Evolutionary conservation across 225 moss, liverwort and hornwort species (phyloP).

Genomic region (Polytrichum commune): DNA sequence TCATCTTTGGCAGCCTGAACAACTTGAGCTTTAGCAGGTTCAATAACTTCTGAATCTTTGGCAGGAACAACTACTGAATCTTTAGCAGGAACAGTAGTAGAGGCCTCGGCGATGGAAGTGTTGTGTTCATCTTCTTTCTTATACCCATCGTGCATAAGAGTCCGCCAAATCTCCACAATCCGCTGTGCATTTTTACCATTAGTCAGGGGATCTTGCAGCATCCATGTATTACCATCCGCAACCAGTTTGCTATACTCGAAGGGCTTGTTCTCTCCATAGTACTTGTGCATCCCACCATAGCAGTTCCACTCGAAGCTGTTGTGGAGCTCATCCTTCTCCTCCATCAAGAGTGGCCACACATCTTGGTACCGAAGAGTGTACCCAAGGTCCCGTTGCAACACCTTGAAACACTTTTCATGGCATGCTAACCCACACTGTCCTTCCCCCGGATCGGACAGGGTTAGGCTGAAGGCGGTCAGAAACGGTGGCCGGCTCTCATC

Average conservation of each 20-base stretch:
- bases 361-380: slow-evolving; percentile 11
- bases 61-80: no score
- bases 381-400: slow-evolving; percentile 7
- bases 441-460: not conserved
- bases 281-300: slow-evolving; percentile 5
- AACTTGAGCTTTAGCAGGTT: no score
- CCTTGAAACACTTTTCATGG: slow-evolving; percentile 7
- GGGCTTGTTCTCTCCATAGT: not conserved
- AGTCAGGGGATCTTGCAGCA: slow-evolving; percentile 6
- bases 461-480: not conserved
- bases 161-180: slow-evolving; percentile 1
- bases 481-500: not conserved
- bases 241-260: not conserved
- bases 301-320: slow-evolving; percentile 7
- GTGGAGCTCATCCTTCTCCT: slow-evolving; percentile 5
- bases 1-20: no score
- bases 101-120: no score
- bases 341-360: slow-evolving; percentile 13
- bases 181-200: not conserved
- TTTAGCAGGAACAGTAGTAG: no score
- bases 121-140: not conserved
- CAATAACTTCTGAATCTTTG: no score
- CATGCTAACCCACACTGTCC: not conserved
- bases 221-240: slow-evolving; percentile 3
- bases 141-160: slow-evolving; percentile 1